phyloP scores from a whole-genome alignment of 2,329 filamentous ascomycete genomes.

The Monosporascus sp. region DNA sequence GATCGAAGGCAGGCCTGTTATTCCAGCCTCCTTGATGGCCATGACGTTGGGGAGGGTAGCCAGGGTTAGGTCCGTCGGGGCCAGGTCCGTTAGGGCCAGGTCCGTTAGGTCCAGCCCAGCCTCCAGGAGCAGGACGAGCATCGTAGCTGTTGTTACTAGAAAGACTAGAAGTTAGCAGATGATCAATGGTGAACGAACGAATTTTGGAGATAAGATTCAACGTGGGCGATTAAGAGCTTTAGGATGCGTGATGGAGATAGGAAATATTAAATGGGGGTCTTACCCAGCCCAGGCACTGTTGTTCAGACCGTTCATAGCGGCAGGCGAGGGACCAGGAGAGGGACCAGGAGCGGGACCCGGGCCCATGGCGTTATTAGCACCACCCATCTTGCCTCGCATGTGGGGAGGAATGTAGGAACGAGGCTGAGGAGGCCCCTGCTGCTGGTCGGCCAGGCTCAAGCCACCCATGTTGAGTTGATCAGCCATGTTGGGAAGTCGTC shows the following conservation, averaged over 20 bases:
- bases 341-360: constrained; percentile 22
- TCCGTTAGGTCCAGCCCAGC: constrained; percentile 22
- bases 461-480: constrained; percentile 79
- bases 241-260: neutral
- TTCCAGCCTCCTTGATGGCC: constrained; percentile 20
- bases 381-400: constrained; percentile 57
- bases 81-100: constrained; percentile 18
- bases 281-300: constrained; percentile 61
- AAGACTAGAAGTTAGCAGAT: constrained; percentile 17
- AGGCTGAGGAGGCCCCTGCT: constrained; percentile 33
- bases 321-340: constrained; percentile 26
- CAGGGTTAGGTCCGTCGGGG: constrained; percentile 18
- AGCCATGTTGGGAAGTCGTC: constrained; percentile 55
- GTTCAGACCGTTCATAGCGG: constrained; percentile 47
- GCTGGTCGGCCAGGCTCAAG: constrained; percentile 55
- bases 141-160: constrained; percentile 43
- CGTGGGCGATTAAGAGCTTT: neutral
- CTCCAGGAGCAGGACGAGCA: constrained; percentile 28
- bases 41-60: constrained; percentile 18
- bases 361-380: constrained; percentile 21
- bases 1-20: constrained; percentile 46
- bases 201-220: neutral
- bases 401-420: constrained; percentile 84
- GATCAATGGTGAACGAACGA: neutral
- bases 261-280: constrained; percentile 23